A percentile compares a stretch with the other conserved stretches of the same genome.
Evolutionary conservation across 108 stramenopile genomes (phyloP).

Genomic region (Aurantiochytrium sp.): DNA sequence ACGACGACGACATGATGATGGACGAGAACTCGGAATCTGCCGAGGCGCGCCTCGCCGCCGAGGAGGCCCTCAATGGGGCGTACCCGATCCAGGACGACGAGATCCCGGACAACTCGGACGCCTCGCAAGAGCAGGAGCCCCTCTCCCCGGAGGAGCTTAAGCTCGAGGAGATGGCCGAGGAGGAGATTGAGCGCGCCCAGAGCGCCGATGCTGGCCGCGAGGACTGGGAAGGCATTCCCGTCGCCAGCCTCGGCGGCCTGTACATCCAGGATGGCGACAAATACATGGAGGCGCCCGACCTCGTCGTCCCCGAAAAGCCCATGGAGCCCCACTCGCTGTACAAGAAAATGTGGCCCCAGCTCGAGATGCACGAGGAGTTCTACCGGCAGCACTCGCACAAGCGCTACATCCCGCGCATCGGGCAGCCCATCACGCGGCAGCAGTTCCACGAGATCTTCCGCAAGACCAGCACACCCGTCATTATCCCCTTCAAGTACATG

Average conservation of each 20-base stretch:
- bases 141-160: background rate
- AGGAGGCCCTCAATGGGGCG: background rate
- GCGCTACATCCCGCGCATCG: constrained; percentile 14
- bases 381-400: background rate
- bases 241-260: background rate
- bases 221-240: background rate
- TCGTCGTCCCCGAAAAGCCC: background rate
- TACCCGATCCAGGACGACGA: constrained; percentile 22
- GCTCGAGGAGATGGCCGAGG: background rate
- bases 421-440: constrained; percentile 2
- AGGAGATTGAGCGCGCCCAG: background rate
- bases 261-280: background rate
- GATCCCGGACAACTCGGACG: background rate
- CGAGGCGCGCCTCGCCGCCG: background rate
- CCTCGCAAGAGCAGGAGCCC: background rate
- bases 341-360: constrained; percentile 1
- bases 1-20: too few species aligned
- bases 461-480: background rate
- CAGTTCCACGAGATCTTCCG: constrained; percentile 26
- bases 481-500: constrained; percentile 27
- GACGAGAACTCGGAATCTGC: too few species aligned
- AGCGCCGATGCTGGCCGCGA: background rate
- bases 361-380: constrained; percentile 6
- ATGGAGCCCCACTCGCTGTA: background rate
- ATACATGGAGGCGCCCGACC: background rate